Evolutionary conservation across 257 asterid genomes (phyloP).

Genomic region (Voacanga thouarsii): DNA sequence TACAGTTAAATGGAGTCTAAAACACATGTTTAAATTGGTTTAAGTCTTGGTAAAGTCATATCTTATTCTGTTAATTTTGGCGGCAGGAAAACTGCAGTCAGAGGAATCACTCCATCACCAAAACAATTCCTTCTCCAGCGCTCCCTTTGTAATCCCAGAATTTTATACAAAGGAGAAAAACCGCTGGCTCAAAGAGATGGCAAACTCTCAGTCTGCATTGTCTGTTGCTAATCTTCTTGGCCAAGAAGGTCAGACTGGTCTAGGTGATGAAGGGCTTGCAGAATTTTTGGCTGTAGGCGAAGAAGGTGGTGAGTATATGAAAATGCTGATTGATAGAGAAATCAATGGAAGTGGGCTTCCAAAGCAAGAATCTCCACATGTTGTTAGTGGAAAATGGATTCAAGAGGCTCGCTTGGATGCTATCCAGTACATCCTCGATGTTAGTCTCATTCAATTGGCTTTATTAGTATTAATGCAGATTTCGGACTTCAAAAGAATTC

Average conservation of each 20-base stretch:
- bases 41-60: slow-evolving; percentile 1
- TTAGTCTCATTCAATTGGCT: slow-evolving; percentile 14
- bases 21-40: not conserved
- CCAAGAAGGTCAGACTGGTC: slow-evolving; percentile 28
- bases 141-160: not conserved
- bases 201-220: slow-evolving; percentile 13
- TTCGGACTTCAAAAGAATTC: not conserved
- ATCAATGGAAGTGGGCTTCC: slow-evolving; percentile 19
- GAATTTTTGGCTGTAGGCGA: not conserved
- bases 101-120: slow-evolving; percentile 15
- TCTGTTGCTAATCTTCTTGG: slow-evolving; percentile 34
- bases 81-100: slow-evolving; percentile 36
- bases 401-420: slow-evolving; percentile 48
- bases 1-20: not conserved
- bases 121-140: not conserved
- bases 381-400: slow-evolving; percentile 24
- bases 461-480: not conserved
- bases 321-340: slow-evolving; percentile 42
- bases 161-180: not conserved
- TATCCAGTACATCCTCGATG: slow-evolving; percentile 39
- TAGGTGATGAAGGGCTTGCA: slow-evolving; percentile 15
- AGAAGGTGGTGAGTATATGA: slow-evolving; percentile 40
- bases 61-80: slow-evolving; percentile 37
- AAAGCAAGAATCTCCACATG: slow-evolving; percentile 10
- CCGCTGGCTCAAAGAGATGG: slow-evolving; percentile 24